Evolutionary conservation across 2,329 filamentous ascomycete species (phyloP).

Genomic region (Xylogone sp.): DNA sequence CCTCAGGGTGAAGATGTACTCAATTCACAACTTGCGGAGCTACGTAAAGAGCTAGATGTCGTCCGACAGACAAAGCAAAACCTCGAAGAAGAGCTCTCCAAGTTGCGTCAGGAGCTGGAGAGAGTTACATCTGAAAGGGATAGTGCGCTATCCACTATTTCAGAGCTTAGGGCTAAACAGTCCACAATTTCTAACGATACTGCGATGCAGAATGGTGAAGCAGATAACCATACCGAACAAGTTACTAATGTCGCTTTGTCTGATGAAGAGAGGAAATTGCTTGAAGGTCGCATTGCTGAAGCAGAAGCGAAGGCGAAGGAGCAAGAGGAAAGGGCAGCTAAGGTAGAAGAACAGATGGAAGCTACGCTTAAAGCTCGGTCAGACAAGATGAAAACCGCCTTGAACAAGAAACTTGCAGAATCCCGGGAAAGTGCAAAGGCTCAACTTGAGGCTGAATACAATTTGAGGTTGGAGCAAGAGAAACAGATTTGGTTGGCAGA

Average conservation of each 20-base stretch:
- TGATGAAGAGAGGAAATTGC: constrained; percentile 54
- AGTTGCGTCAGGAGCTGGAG: constrained; percentile 56
- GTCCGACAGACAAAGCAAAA: constrained; percentile 64
- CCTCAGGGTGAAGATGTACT: constrained; percentile 47
- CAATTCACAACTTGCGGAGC: constrained; percentile 45
- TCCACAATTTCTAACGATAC: constrained; percentile 22
- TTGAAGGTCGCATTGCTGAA: constrained; percentile 59
- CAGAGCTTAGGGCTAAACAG: constrained; percentile 37
- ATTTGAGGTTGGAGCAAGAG: constrained; percentile 56
- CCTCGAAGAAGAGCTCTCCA: constrained; percentile 60
- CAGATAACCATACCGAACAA: constrained; percentile 54
- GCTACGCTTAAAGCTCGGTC: constrained; percentile 60
- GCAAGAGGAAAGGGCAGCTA: constrained; percentile 54
- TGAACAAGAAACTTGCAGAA: constrained; percentile 65
- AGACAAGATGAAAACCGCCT: constrained; percentile 63
- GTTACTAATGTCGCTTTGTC: constrained; percentile 33
- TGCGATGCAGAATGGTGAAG: constrained; percentile 43
- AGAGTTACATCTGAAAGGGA: constrained; percentile 61
- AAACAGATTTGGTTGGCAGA: constrained; percentile 59
- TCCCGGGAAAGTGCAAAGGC: constrained; percentile 48
- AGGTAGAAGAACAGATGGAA: constrained; percentile 58
- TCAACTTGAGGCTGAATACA: constrained; percentile 43
- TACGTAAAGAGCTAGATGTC: constrained; percentile 60
- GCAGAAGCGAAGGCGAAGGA: constrained; percentile 61
- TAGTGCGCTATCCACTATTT: constrained; percentile 33